Evolutionary conservation across 148 eudicot species (phyloP), one percentile per base, ranked within the genome.

Genomic region (Chenopodium berlandieri): DNA sequence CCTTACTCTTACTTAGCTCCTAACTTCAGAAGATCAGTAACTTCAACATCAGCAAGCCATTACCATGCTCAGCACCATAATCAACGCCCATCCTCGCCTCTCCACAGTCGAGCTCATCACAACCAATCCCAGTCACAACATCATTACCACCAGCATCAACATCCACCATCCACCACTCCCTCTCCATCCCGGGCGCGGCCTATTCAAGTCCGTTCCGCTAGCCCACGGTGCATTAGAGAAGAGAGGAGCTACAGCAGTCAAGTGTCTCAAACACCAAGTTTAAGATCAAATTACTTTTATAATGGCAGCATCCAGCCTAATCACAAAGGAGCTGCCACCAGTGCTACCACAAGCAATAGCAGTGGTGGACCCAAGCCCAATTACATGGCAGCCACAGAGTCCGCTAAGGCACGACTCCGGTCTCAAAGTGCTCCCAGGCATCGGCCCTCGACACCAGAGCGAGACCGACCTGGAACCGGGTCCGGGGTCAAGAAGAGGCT

Each of bases 341-440:
- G 44, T 37, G 73, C 69, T 11, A 32, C 30, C 47, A 50, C 22
- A 11, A 62, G 48, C 46, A 34, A 52, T 63, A 54, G 60, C 13
- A 75, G 67, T 62, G 84, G 84, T 54, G 85, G 81, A 32, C 7
- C 88, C 9, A 75, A 86, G 25, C 95, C 97, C 2, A 89, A 90
- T 82, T 91, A 91, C 89, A 93, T 91, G 97, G 94, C 90, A 6
- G 92, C 92, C 23, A 93, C 97, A 0, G 95, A 91, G 81, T 93
- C 97, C 2, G 93, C 97, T 0, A 90, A 87, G 84, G 92, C 97
- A 0, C 87, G 90, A 44, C 77, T 86, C 31, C 86, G 92, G 69
- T 80, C 97, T 52, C 92, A 91, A 62, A 93, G 97, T 47, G 94
- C 94, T 1, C 97, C 97, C 0, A 88, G 93, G 78, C 94, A 91